These are phyloP conservation scores for Boletus smithii DNA, from an alignment of 1,284 basidiomycete genomes.

Conservation along the genomic window DNA sequence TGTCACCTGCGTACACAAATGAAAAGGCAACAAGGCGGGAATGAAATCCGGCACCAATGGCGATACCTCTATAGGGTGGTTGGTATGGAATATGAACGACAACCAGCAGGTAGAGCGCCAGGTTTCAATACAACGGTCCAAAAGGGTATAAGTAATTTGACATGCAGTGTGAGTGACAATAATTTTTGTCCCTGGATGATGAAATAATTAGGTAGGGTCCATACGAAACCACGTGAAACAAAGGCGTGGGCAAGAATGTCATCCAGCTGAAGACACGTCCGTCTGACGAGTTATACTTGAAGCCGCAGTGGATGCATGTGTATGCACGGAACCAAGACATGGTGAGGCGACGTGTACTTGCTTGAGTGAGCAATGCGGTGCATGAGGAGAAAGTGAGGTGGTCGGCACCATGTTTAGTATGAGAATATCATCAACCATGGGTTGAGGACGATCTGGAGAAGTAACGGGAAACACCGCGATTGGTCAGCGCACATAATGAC, in stretches of 20 bases:
- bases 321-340: neutral
- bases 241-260: neutral
- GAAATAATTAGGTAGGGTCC: conserved; percentile 22
- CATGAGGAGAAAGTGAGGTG: conserved; percentile 16
- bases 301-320: neutral
- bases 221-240: neutral
- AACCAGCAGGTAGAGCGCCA: neutral
- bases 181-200: conserved; percentile 1
- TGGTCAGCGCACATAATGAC: conserved; percentile 17
- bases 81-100: neutral
- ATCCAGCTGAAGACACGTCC: conserved; percentile 8
- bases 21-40: conserved; percentile 14
- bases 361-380: neutral
- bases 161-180: conserved; percentile 1
- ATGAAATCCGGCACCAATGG: conserved; percentile 14
- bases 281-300: neutral
- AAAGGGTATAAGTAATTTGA: conserved; percentile 12
- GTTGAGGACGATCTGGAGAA: conserved; percentile 65
- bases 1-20: neutral
- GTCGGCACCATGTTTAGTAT: conserved; percentile 40
- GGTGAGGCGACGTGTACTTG: neutral
- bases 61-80: neutral
- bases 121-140: conserved; percentile 13
- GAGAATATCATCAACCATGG: conserved; percentile 80
- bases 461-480: conserved; percentile 13